A percentile compares a stretch with the other conserved stretches of the same genome.
Evolutionary conservation across 2,329 filamentous ascomycete genomes (phyloP).

Genomic region (Botrytis paeoniae): DNA sequence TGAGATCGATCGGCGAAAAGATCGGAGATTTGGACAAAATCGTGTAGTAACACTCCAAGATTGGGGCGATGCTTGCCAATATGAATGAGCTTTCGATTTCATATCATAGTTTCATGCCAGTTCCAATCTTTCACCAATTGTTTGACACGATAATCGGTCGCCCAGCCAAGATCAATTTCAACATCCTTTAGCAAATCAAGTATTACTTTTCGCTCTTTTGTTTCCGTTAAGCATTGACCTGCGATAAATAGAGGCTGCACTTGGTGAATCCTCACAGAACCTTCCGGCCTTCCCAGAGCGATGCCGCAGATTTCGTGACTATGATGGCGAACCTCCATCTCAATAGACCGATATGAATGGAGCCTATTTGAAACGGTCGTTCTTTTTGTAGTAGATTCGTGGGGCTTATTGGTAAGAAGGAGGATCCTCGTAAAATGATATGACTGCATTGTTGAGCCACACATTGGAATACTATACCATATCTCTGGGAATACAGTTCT

Average conservation of each 20-base stretch:
- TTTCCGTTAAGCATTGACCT: conserved; percentile 56
- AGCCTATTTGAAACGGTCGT: conserved; percentile 53
- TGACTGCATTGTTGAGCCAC: conserved; percentile 62
- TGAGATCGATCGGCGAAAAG: neutral
- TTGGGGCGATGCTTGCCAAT: neutral
- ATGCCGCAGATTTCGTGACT: conserved; percentile 62
- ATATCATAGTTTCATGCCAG: conserved; percentile 26
- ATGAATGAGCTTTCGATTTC: neutral
- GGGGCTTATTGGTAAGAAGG: conserved; percentile 57
- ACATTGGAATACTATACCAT: conserved; percentile 63
- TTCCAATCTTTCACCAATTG: conserved; percentile 49
- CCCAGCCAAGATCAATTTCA: conserved; percentile 62
- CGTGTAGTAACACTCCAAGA: neutral
- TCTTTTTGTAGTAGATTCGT: conserved; percentile 51
- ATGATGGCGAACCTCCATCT: conserved; percentile 53
- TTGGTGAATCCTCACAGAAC: conserved; percentile 55
- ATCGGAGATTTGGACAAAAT: neutral
- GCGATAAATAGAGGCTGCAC: conserved; percentile 60
- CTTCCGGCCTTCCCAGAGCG: conserved; percentile 53
- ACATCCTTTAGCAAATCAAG: conserved; percentile 55
- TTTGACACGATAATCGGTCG: conserved; percentile 58
- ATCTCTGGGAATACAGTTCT: conserved; percentile 51
- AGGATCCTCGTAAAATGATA: conserved; percentile 64
- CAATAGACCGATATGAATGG: conserved; percentile 54
- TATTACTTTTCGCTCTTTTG: conserved; percentile 52